Base-by-base conservation (phyloP, 148 eudicot species). In the Chenopodium album region DNA sequence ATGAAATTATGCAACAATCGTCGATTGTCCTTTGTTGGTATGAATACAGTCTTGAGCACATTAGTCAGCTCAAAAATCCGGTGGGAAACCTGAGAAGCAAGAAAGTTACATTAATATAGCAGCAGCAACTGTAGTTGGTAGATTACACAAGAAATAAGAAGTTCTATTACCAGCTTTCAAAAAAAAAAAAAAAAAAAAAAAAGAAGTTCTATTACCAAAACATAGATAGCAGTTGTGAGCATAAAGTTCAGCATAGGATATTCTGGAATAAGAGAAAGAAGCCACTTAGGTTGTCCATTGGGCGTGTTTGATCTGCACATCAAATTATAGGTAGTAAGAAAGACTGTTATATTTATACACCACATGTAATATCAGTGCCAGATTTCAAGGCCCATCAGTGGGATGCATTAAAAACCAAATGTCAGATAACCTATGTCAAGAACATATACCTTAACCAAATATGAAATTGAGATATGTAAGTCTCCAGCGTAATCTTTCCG, bases 261-360 rank as follows among this genome's bases (percentile, higher is more conserved):
- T 41, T 90, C 90, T 60, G 98, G 98, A 73, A 96, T 96, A 8
- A 94, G 84, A 85, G 89, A 90, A 31, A 96, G 92, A 82, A 96
- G 92, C 97, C 92, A 92, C 87, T 94, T 95, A n/a, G 98, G 99
- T 84, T 96, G 99, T 82, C 99, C 99, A 88, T 96, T 96, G 76
- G 99, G 97, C 70, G 79, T 74, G 85, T 88, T 92, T 70, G 99
- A 86, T 83, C 99, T 96, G 81, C 69, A 86, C 37, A 59, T 75
- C 46, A 69, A 47, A 68, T 31, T 13, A 31, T 17, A 44, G 19
- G 23, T 6, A n/a, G 59, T 80, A 50, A 75, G 73, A 64, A 68
- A 28, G 34, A 75, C 22, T 13, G 56, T 11, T 41, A 63, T 32
- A 48, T 31, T 2, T n/a, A 72, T 44, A 48, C 29, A 29, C 76